Evolutionary conservation across 805 yeast genomes (phyloP), one percentile per base, ranked within the genome.

Genomic region (Candida sithepensis): DNA sequence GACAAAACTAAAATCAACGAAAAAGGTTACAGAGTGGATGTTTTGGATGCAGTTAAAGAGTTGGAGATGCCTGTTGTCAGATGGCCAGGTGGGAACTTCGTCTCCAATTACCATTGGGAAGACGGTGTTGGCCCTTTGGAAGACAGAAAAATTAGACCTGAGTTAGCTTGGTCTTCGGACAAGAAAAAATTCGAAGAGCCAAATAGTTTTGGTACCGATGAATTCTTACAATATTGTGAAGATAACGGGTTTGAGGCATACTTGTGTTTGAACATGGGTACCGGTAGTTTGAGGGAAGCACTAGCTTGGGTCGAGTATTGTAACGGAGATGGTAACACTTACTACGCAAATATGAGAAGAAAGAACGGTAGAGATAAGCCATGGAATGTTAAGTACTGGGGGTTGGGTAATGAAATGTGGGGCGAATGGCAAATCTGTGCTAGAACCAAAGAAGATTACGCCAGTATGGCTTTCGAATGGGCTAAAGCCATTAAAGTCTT

Each of bases 81-180:
- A 44, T 66, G 67, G 61, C 70, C 70, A 30, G 70, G 70, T 14
- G 70, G 70, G 13, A 66, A 66, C 45, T 66, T 66, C 50, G 69
- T 64, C 20, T 57, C 65, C 3, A 57, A 67, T 4, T 66, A 66
- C 42, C 70, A 66, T 41, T 66, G 70, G 70, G 43, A 54, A 20
- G 70, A 66, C 43, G 70, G 65, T 3, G 61, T 66, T 24, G 70
- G 70, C 2, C 69, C 69, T 8, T 53, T 52, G 37, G 61, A 59
- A 22, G 19, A 49, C 8, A 55, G 70, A 39, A 69, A 68, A 14
- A 48, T 61, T 40, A 49, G 69, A 44, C 69, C 68, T 2, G 70
- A 65, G 46, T 56, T 65, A 38, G 70, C 70, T 14, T 66, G 70
- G 70, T 50, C 55, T 19, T 58, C 60, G 34, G 33, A 43, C 14